A percentile compares a stretch with the other conserved stretches of the same genome.
Evolutionary conservation across 768 basidiomycete genomes (phyloP).

Genomic region (Rhodosporidiobolus sp.): DNA sequence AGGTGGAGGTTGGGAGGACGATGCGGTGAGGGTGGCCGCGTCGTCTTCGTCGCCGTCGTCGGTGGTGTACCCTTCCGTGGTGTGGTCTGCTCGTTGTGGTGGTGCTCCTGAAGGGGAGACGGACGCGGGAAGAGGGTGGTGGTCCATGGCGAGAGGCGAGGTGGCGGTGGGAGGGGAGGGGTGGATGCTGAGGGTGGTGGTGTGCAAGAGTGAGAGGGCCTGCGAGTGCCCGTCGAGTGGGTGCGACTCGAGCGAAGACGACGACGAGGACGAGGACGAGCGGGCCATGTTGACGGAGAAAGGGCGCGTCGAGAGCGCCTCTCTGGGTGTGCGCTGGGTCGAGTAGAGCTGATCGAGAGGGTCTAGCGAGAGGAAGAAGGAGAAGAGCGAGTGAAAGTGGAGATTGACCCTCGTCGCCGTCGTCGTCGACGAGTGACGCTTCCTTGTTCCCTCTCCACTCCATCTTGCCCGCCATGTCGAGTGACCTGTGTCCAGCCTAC

Average conservation of each 20-base stretch:
- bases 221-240: no score
- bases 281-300: background rate
- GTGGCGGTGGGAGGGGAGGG: no score
- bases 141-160: no score
- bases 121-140: background rate
- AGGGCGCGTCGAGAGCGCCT: background rate
- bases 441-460: no score
- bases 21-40: background rate
- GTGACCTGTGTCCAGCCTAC: slow-evolving; percentile 54
- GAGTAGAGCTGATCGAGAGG: no score
- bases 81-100: background rate
- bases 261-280: no score
- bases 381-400: background rate
- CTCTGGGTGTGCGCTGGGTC: background rate
- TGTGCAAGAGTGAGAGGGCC: no score
- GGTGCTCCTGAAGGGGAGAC: background rate
- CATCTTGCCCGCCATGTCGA: slow-evolving; percentile 2
- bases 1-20: background rate
- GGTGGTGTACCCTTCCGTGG: background rate
- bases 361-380: background rate
- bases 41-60: background rate
- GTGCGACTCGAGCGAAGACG: no score
- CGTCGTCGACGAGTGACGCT: background rate
- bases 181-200: no score
- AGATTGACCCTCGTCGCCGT: background rate